Evolutionary conservation across 2,329 filamentous ascomycete species (phyloP).

Genomic region (Phyllosticta citriasiana): DNA sequence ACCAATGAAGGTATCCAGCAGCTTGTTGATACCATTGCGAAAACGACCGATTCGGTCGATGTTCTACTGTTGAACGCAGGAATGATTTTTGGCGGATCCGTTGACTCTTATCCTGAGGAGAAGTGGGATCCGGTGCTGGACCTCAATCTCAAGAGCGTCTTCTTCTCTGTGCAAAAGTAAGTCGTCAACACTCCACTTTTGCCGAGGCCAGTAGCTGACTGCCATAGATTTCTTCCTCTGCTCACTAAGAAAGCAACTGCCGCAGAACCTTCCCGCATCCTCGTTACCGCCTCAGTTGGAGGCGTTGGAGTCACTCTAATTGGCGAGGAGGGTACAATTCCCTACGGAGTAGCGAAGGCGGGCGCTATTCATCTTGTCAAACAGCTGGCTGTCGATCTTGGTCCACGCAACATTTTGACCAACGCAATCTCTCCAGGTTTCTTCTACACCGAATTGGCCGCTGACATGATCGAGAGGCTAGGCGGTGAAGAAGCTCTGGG

Average conservation of each 20-base stretch:
- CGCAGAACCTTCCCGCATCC: slow-evolving; percentile 27
- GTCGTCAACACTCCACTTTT: background rate
- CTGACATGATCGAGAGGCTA: slow-evolving; percentile 27
- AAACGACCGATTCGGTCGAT: slow-evolving; percentile 22
- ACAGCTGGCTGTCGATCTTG: slow-evolving; percentile 31
- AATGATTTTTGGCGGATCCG: slow-evolving; percentile 29
- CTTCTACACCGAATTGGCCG: slow-evolving; percentile 28
- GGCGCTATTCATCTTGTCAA: slow-evolving; percentile 29
- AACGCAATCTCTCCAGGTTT: slow-evolving; percentile 32
- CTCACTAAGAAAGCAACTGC: slow-evolving; percentile 23
- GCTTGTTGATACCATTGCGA: slow-evolving; percentile 23
- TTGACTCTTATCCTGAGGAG: slow-evolving; percentile 27
- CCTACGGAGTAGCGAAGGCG: slow-evolving; percentile 32
- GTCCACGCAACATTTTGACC: slow-evolving; percentile 28
- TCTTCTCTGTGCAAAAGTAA: slow-evolving; percentile 28
- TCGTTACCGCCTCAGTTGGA: slow-evolving; percentile 27
- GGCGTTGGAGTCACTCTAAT: slow-evolving; percentile 28
- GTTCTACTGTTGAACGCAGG: slow-evolving; percentile 32
- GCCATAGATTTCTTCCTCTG: slow-evolving; percentile 24
- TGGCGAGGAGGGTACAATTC: slow-evolving; percentile 29
- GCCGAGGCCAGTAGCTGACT: background rate
- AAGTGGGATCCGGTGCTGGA: slow-evolving; percentile 28
- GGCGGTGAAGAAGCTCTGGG: slow-evolving; percentile 33
- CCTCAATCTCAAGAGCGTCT: slow-evolving; percentile 31
- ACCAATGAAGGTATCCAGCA: slow-evolving; percentile 26